Evolutionary conservation across 202 grass and related monocot genomes (phyloP), one percentile per base, ranked within the genome.

Genomic region (Saccharum hybrid): DNA sequence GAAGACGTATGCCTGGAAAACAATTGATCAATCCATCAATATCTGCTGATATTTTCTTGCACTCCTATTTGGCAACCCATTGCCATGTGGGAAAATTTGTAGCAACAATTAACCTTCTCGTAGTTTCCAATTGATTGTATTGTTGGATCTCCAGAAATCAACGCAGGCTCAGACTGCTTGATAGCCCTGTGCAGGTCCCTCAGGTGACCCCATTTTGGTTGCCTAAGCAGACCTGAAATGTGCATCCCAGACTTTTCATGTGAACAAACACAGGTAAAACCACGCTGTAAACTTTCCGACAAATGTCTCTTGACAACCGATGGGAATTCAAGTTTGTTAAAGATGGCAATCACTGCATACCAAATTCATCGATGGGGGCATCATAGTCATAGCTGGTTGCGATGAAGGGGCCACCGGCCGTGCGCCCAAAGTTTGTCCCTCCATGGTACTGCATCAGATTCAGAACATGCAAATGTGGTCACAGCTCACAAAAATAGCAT

Each of bases 361-460:
- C 96, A 39, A 88, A 99, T 94, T 99, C 96, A 63, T 99, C 96
- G 7, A 99, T 96, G 2, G 96, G 96, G 10, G 96, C 96, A 51
- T 99, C 96, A 54, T 99, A 99, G 51, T 99, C 96, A 21, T 99
- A 99, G 84, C 96, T 99, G 10, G 93, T 99, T 51, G 96, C 75
- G 2, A 99, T 92, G 68, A 99, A 99, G 18, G 96, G 96, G 54
- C 96, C 96, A 68, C 96, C 96, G 0, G 96, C 85, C 0, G 91
- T 98, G 39, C 96, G 91, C 6, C 88, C 96, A 76, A 98, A 98
- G 69, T 98, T 98, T 18, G 96, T 98, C 21, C 96, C 96, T 85
- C 96, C 96, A 77, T 98, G 96, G 73, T 98, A 98, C 96, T 98
- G 46, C 33, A 69, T 26, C 46, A 74, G 23, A 86, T 49, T n/a